Evolutionary conservation across 345 rosid genomes (phyloP).

Genomic region (Hirschfeldia incana): DNA sequence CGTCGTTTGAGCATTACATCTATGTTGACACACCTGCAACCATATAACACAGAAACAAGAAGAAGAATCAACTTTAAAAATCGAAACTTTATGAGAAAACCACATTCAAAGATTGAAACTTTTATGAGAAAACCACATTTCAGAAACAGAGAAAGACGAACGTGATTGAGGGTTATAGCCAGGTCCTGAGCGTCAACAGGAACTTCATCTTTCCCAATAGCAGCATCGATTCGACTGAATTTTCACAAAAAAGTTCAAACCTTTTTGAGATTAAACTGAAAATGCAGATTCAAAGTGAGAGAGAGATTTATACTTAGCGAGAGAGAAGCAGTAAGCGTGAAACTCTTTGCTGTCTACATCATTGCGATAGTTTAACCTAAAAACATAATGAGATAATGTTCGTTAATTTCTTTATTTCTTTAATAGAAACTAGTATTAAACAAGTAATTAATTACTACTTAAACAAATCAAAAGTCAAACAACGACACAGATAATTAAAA

Average conservation of each 20-base stretch:
- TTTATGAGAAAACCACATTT: background rate
- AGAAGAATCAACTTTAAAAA: too few relatives aligned
- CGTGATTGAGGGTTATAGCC: constrained; percentile 52
- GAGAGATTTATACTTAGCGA: constrained; percentile 53
- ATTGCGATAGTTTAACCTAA: background rate
- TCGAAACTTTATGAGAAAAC: too few relatives aligned
- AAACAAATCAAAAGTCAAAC: background rate
- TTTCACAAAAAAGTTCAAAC: constrained; percentile 12
- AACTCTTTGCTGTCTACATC: constrained; percentile 10
- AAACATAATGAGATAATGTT: background rate
- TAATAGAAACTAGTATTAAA: background rate
- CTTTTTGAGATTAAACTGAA: background rate
- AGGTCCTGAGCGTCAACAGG: constrained; percentile 49
- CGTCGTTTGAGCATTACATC: constrained; percentile 39
- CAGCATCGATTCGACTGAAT: constrained; percentile 73
- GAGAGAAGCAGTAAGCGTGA: constrained; percentile 49
- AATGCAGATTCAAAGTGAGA: background rate
- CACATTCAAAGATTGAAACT: too few relatives aligned
- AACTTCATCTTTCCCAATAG: constrained; percentile 62
- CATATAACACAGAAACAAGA: too few relatives aligned
- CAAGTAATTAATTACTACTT: background rate
- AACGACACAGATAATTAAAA: background rate
- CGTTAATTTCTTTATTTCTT: background rate
- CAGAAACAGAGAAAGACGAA: constrained; percentile 26
- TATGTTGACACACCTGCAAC: constrained; percentile 51